Conservation (phyloP, 768 basidiomycete species). For the Fibroporia radiculosa region DNA sequence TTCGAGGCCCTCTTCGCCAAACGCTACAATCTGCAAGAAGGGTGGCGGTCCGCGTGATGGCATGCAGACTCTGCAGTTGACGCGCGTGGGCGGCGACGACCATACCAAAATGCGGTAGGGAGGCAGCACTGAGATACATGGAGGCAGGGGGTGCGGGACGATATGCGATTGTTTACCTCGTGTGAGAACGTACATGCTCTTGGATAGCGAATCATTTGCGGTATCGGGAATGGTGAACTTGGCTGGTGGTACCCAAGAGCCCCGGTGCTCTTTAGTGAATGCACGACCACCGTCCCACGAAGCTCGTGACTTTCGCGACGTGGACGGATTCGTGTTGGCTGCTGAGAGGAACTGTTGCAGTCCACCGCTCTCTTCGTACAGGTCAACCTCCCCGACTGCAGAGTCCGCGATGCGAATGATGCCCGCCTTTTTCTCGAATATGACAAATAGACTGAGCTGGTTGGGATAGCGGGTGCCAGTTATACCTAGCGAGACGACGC, state of each 20-base stretch:
- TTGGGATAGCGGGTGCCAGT: constrained; percentile 42
- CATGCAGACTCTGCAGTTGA: constrained; percentile 44
- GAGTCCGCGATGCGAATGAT: constrained; percentile 76
- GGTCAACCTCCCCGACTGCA: constrained; percentile 70
- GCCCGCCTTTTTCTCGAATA: constrained; percentile 86
- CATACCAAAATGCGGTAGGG: constrained; percentile 53
- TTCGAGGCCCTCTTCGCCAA: constrained; percentile 68
- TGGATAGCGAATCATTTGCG: constrained; percentile 23
- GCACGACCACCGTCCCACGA: constrained; percentile 35
- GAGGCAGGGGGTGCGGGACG: constrained; percentile 58
- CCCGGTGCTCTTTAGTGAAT: constrained; percentile 30
- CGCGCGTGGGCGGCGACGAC: constrained; percentile 47
- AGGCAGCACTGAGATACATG: constrained; percentile 33
- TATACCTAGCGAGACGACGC: constrained; percentile 11
- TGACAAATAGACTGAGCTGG: constrained; percentile 72
- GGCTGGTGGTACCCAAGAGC: constrained; percentile 42
- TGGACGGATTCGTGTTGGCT: constrained; percentile 14
- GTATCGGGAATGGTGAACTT: constrained; percentile 32
- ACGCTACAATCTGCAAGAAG: constrained; percentile 61
- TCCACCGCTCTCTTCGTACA: constrained; percentile 34
- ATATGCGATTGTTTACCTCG: constrained; percentile 64
- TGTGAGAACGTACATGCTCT: constrained; percentile 57
- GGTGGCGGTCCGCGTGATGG: constrained; percentile 25
- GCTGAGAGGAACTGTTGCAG: constrained; percentile 21
- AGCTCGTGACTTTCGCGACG: constrained; percentile 30